Evolutionary conservation across 805 yeast species (phyloP).

Genomic region (Saturnispora serradocipensis): DNA sequence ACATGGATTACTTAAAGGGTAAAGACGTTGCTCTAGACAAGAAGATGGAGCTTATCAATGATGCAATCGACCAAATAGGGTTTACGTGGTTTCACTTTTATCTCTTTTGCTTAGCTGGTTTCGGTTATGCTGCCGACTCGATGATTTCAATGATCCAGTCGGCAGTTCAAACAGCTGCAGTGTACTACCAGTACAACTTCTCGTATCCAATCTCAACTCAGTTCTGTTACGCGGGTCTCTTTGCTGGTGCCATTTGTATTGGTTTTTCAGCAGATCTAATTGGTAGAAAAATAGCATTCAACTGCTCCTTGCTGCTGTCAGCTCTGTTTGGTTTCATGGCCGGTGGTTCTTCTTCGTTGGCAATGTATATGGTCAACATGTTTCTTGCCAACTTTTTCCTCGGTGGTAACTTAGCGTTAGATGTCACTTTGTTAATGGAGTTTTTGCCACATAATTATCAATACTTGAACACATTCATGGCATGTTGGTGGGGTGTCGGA

Average conservation of each 20-base stretch:
- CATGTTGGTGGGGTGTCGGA: slow-evolving; percentile 57
- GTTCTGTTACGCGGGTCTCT: slow-evolving; percentile 41
- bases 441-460: slow-evolving; percentile 43
- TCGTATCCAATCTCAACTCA: slow-evolving; percentile 37
- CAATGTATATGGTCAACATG: slow-evolving; percentile 42
- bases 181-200: slow-evolving; percentile 37
- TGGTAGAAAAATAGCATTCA: slow-evolving; percentile 46
- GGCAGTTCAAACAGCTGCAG: slow-evolving; percentile 37
- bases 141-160: slow-evolving; percentile 40
- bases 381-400: slow-evolving; percentile 37
- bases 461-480: slow-evolving; percentile 44
- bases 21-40: slow-evolving; percentile 30
- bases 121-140: slow-evolving; percentile 49
- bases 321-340: slow-evolving; percentile 43
- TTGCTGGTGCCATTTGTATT: slow-evolving; percentile 47
- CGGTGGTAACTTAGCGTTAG: slow-evolving; percentile 51
- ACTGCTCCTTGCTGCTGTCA: slow-evolving; percentile 38
- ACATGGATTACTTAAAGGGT: slow-evolving; percentile 14
- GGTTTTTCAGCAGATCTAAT: slow-evolving; percentile 48
- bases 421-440: slow-evolving; percentile 45
- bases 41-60: slow-evolving; percentile 38
- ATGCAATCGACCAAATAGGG: slow-evolving; percentile 53
- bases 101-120: slow-evolving; percentile 43
- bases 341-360: slow-evolving; percentile 42
- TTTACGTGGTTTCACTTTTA: slow-evolving; percentile 48